Base-by-base conservation (phyloP, 1,139 yeast species). In the Hemisphaericaspora lyxosophila region DNA sequence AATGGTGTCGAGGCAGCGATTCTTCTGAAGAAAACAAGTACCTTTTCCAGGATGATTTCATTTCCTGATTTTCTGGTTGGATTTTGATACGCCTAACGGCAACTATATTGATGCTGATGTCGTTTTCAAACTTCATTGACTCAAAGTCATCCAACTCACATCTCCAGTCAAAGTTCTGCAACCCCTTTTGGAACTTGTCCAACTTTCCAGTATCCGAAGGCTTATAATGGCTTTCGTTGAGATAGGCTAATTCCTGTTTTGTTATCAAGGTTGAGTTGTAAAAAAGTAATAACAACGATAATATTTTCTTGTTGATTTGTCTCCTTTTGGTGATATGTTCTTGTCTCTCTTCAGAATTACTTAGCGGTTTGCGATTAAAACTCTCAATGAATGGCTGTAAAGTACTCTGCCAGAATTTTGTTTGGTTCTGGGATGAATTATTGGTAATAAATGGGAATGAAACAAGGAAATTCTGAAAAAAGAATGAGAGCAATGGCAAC, bases 331-430 rank as follows among this genome's bases (percentile, higher is more conserved):
- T 83, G 24, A 76, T 64, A 45, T 82, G 80, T 13, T 84, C 87
- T 27, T 85, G 67, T 48, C 92, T 86, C 39, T 82, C 85, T 17
- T 84, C 74, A 14, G 85, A 75, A 47, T 85, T 78, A 40, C 68
- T 59, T n/a, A 89, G 77, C 29, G 79, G 78, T 55, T 85, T 80
- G 22, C 72, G 62, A 56, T 85, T 85, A 60, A 90, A 82, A 42
- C 82, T 76, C 54, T 87, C 94, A 50, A 85, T 74, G 54, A 89
- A 88, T 27, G 80, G 80, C 57, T 89, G 96, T 0, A 88, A 82
- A 26, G 83, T 82, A 33, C 70, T 70, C 42, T 78, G 78, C 97
- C 97, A 90, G 53, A 90, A 86, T 35, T 64, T 63, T 14, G 62
- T 60, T 47, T 78, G 81, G 41, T 73, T 73, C 2, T 77, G 67